Conservation (phyloP, 768 basidiomycete genomes). For the Cystobasidium ongulense region DNA sequence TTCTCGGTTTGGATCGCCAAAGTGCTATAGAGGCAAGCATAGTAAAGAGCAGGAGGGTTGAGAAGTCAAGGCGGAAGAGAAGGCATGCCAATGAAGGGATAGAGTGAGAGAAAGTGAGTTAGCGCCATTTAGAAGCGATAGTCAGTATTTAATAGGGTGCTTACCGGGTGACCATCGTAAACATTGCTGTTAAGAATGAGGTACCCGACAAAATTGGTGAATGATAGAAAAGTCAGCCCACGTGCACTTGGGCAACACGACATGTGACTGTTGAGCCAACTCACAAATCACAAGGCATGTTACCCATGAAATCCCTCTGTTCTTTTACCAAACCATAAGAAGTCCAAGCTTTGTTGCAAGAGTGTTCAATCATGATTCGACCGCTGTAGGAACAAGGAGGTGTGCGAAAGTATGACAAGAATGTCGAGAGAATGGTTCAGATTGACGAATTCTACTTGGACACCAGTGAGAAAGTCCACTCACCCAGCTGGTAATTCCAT, state of each 20-base stretch:
- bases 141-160: background rate
- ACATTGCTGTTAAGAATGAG: background rate
- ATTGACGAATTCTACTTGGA: too few relatives aligned
- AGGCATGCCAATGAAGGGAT: background rate
- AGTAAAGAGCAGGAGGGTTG: background rate
- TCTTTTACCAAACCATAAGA: background rate
- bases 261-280: background rate
- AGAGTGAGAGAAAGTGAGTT: background rate
- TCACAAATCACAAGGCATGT: conserved; percentile 27
- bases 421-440: background rate
- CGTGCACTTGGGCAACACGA: background rate
- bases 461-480: background rate
- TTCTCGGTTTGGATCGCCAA: background rate
- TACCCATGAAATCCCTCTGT: conserved; percentile 14
- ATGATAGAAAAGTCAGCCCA: background rate
- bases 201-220: background rate
- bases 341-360: conserved; percentile 27
- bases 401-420: background rate
- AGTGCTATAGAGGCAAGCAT: background rate
- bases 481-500: conserved; percentile 28
- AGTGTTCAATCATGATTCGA: conserved; percentile 27
- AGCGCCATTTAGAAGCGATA: background rate
- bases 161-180: background rate
- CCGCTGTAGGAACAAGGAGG: background rate
- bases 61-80: background rate